Percentiles rank a stretch among this genome's conserved stretches.
Conservation (phyloP, 78 protist genomes). For the Isochrysis galbana region DNA sequence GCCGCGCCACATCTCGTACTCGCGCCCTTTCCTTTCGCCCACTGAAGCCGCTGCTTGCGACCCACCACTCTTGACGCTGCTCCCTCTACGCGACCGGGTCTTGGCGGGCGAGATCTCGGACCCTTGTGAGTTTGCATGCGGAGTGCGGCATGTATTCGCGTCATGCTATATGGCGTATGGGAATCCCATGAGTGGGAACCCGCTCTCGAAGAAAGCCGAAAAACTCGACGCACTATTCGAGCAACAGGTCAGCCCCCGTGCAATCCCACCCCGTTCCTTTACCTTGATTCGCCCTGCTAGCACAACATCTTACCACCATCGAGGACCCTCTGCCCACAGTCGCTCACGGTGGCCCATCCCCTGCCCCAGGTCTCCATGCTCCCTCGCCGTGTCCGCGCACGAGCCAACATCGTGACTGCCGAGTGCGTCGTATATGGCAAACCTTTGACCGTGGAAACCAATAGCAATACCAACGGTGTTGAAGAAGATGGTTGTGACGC, state of each 20-base stretch:
- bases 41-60: background rate
- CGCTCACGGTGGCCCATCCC: no score
- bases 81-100: background rate
- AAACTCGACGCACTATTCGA: background rate
- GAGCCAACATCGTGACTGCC: background rate
- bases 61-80: background rate
- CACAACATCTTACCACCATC: no score
- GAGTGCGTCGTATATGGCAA: background rate
- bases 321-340: no score
- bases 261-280: no score
- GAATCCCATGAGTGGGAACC: background rate
- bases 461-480: background rate
- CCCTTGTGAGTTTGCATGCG: background rate
- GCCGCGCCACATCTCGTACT: background rate
- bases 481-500: background rate
- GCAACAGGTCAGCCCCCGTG: no score
- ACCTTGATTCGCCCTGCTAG: no score
- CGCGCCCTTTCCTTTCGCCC: background rate
- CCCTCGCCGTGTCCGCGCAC: background rate
- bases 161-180: background rate
- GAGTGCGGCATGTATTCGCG: background rate
- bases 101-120: background rate
- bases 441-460: background rate
- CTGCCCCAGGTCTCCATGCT: no score
- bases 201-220: background rate